Percentiles rank a stretch among this genome's conserved stretches.
These are phyloP conservation scores for Trypanosoma mega DNA, from an alignment of 208 protist species.

Conservation along the genomic window DNA sequence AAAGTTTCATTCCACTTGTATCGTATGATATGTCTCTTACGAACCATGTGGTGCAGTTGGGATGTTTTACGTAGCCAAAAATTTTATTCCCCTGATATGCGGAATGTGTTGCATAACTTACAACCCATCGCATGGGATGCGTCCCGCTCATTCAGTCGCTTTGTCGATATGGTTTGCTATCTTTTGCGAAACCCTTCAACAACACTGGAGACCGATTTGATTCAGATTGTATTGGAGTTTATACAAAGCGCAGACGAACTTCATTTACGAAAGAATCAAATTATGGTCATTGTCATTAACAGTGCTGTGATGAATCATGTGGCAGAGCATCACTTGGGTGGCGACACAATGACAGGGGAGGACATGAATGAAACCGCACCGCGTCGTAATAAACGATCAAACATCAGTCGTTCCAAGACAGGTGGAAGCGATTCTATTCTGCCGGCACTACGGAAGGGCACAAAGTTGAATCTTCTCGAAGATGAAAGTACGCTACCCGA, in stretches of 20 bases:
- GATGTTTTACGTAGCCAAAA: constrained; percentile 73
- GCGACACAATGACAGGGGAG: not conserved
- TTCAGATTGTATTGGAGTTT: constrained; percentile 69
- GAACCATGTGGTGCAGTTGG: constrained; percentile 87
- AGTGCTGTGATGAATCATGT: constrained; percentile 30
- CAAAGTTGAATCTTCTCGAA: constrained; percentile 7
- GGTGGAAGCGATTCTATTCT: constrained; percentile 2
- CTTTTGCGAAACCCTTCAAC: constrained; percentile 57
- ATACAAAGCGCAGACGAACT: constrained; percentile 56
- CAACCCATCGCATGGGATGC: constrained; percentile 64
- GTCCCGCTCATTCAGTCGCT: constrained; percentile 55
- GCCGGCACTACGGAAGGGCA: constrained; percentile 26
- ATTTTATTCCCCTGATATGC: constrained; percentile 41
- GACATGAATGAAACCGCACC: not conserved
- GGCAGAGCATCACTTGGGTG: too few relatives aligned
- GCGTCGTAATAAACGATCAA: not conserved
- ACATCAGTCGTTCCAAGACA: not conserved
- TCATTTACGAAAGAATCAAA: constrained; percentile 75
- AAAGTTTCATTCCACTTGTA: constrained; percentile 65
- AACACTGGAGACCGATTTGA: constrained; percentile 72
- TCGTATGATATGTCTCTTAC: constrained; percentile 74
- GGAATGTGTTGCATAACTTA: constrained; percentile 58
- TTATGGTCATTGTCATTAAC: constrained; percentile 78
- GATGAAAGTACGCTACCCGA: not conserved
- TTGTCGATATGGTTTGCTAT: constrained; percentile 67